phyloP scores from a whole-genome alignment of 1,284 basidiomycete genomes.

The Omphalotus olearius region DNA sequence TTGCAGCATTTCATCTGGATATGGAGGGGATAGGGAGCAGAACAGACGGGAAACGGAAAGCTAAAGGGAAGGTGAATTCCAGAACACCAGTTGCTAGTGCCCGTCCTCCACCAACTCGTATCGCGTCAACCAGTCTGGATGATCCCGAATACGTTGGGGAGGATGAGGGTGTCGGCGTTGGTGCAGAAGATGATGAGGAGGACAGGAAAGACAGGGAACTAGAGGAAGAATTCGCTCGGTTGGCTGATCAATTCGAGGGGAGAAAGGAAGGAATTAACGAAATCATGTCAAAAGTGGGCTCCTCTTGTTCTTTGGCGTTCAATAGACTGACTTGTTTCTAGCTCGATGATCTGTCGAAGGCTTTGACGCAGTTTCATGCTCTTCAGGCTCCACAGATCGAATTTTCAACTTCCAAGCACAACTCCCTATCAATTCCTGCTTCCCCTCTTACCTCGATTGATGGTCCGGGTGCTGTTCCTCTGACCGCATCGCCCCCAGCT shows the following conservation, averaged over 20 bases:
- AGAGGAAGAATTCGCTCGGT: conserved; percentile 61
- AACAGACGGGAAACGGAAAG: conserved; percentile 28
- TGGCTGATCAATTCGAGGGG: conserved; percentile 62
- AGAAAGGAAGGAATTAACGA: conserved; percentile 61
- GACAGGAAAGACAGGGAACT: conserved; percentile 40
- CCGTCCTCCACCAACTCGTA: conserved; percentile 20
- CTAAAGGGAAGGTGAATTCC: conserved; percentile 21
- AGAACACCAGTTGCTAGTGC: not conserved
- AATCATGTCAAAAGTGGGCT: conserved; percentile 66
- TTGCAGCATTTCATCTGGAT: conserved; percentile 64
- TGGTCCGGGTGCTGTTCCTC: not conserved
- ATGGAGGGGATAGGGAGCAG: conserved; percentile 61
- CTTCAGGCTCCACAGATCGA: conserved; percentile 50
- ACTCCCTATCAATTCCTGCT: conserved; percentile 19
- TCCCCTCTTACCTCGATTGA: not conserved
- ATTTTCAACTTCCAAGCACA: conserved; percentile 31
- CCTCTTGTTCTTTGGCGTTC: not conserved
- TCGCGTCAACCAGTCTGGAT: conserved; percentile 2
- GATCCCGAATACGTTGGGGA: conserved; percentile 30
- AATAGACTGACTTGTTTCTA: conserved; percentile 21
- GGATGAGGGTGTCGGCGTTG: conserved; percentile 41
- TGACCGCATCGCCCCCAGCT: not conserved
- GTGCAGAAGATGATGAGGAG: conserved; percentile 39
- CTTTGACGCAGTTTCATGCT: conserved; percentile 55
- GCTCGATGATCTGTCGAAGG: conserved; percentile 57